Evolutionary conservation across 2,329 filamentous ascomycete species (phyloP), one percentile per base, ranked within the genome.

Genomic region (Pestalotiopsis sp.): DNA sequence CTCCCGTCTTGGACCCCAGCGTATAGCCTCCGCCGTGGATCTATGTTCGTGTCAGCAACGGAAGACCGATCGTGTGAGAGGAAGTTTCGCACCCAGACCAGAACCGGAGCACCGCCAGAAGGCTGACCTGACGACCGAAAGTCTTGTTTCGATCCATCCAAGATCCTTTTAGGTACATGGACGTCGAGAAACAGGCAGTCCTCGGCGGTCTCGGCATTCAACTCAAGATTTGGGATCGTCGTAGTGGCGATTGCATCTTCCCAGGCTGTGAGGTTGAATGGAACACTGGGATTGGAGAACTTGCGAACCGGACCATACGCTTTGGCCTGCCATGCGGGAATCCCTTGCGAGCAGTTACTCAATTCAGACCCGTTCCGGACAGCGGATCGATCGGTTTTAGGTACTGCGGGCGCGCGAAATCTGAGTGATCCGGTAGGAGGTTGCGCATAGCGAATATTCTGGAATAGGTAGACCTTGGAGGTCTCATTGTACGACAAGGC

Each of bases 361-460:
- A 36, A 4, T 5, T 23, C 60, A 2, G 60, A 27, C 1, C 60
- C 60, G 23, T 63, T 63, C 2, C 17, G 27, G 12, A 63, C 12
- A 1, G 7, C 38, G n/a, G 31, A 11, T n/a, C 60, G 60, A 39
- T 41, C 31, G 20, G 14, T 6, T 41, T 27, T 4, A 4, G 60
- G 60, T 1, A 27, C 3, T 23, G n/a, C 3, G 9, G 60, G 60
- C 1, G 60, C 60, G 20, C 60, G 60, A 41, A 63, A 84, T 41
- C 82, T 77, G 11, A 81, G 74, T 14, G 78, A 72, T 17, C 81
- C 82, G 4, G 78, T 73, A 0, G 82, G 81, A 11, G 81, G 80
- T 7, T 81, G 81, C 2, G 80, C 82, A 71, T 80, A 84, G 1
- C 81, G 80, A 63, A 84, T 81, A 67, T 83, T 83, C 66, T 78